These are phyloP conservation scores for Triticum urartu DNA, from an alignment of 176 grass and related monocot species.

Conservation along the genomic window DNA sequence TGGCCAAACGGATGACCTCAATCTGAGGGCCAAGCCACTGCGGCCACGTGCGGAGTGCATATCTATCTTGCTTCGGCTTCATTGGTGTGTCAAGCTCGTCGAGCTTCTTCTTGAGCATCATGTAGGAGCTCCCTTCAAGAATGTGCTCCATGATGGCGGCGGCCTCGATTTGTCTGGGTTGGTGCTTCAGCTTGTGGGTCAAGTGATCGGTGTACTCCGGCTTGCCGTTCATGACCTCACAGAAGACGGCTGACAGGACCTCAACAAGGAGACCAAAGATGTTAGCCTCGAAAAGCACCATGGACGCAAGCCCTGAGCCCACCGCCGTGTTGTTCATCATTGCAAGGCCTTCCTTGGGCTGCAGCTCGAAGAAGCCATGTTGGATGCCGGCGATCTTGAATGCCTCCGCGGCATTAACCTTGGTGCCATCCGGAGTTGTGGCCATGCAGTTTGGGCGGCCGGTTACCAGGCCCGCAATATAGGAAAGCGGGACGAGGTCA, in stretches of 20 bases:
- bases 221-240: slow-evolving; percentile 90
- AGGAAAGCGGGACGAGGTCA: no score
- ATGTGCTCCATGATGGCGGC: slow-evolving; percentile 92
- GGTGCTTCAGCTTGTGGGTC: slow-evolving; percentile 88
- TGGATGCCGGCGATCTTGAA: slow-evolving; percentile 56
- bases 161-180: slow-evolving; percentile 80
- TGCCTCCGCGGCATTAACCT: slow-evolving; percentile 48
- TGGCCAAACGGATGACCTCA: slow-evolving; percentile 73
- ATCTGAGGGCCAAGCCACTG: slow-evolving; percentile 92
- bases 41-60: slow-evolving; percentile 86
- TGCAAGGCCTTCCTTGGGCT: slow-evolving; percentile 86
- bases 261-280: slow-evolving; percentile 56
- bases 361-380: slow-evolving; percentile 66
- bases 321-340: slow-evolving; percentile 86
- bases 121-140: slow-evolving; percentile 73
- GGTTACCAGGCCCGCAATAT: no score
- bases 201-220: slow-evolving; percentile 83
- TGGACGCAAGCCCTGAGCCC: slow-evolving; percentile 69
- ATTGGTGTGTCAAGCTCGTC: slow-evolving; percentile 63
- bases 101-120: slow-evolving; percentile 58
- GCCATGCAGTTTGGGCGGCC: no score
- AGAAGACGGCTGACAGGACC: slow-evolving; percentile 74
- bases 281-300: slow-evolving; percentile 74
- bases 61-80: slow-evolving; percentile 93
- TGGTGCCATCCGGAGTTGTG: slow-evolving; percentile 14